Percentiles rank a stretch among this genome's conserved stretches.
Conservation (phyloP, 495 filamentous ascomycete species). For the Annulohypoxylon maeteangense region DNA sequence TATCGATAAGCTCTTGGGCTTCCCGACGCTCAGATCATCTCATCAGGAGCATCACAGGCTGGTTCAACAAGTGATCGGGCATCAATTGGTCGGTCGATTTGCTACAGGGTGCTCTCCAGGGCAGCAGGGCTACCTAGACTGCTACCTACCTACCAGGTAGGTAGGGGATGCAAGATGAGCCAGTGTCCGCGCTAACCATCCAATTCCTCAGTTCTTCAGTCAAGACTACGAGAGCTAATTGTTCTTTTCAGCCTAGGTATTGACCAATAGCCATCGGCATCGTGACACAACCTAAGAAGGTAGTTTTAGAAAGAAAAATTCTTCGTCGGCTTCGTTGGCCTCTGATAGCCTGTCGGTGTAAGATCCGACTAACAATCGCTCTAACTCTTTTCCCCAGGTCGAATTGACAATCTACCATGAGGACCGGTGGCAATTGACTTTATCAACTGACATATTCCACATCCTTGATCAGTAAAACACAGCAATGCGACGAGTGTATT, state of each 20-base stretch:
- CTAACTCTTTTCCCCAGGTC: conserved; percentile 34
- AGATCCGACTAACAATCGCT: conserved; percentile 23
- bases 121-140: not conserved
- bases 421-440: conserved; percentile 28
- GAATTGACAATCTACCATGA: conserved; percentile 29
- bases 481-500: conserved; percentile 1
- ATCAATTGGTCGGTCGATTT: conserved; percentile 28
- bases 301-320: conserved; percentile 5
- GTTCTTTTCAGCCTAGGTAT: conserved; percentile 19
- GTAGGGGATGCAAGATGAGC: not conserved
- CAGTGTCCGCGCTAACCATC: not conserved
- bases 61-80: conserved; percentile 16
- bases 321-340: conserved; percentile 23
- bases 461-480: conserved; percentile 17
- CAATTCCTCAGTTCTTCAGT: conserved; percentile 17
- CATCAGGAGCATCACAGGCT: conserved; percentile 9
- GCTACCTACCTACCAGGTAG: no score
- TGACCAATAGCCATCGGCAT: conserved; percentile 29
- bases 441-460: conserved; percentile 11
- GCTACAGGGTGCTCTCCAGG: conserved; percentile 2
- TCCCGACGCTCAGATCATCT: conserved; percentile 21
- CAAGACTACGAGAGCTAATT: conserved; percentile 23
- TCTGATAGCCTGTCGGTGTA: conserved; percentile 21
- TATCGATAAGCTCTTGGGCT: conserved; percentile 12
- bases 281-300: conserved; percentile 16